These are phyloP conservation scores for Penstemon barbatus DNA, from an alignment of 257 asterid species.

Conservation along the genomic window DNA sequence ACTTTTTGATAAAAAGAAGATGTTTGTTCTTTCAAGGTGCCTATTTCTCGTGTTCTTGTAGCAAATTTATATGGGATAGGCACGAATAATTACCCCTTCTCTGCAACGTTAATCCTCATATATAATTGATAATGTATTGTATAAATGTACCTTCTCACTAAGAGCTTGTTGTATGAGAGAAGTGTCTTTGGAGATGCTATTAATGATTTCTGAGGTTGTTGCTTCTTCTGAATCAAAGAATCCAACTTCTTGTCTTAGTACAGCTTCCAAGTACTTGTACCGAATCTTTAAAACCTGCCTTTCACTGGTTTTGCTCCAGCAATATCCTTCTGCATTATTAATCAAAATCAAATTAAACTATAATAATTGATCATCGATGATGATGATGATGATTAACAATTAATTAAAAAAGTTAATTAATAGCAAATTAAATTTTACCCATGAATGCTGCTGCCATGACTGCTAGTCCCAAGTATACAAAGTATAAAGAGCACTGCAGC, in stretches of 20 bases:
- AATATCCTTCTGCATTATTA: slow-evolving; percentile 67
- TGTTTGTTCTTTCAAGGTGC: too few relatives aligned
- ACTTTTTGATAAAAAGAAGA: too few relatives aligned
- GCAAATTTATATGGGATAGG: too few relatives aligned
- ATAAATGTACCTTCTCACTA: slow-evolving; percentile 67
- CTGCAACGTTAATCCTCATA: too few relatives aligned
- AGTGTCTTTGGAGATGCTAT: slow-evolving; percentile 77
- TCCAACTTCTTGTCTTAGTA: slow-evolving; percentile 85
- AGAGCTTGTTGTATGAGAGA: slow-evolving; percentile 85
- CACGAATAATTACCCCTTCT: too few relatives aligned
- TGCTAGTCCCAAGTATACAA: slow-evolving; percentile 73
- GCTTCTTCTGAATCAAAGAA: slow-evolving; percentile 92
- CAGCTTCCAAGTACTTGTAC: slow-evolving; percentile 79
- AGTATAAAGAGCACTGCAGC: slow-evolving; percentile 80
- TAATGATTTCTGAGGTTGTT: slow-evolving; percentile 71
- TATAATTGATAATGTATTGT: too few relatives aligned
- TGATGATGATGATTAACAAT: not conserved
- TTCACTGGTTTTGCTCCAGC: slow-evolving; percentile 92
- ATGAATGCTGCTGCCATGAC: slow-evolving; percentile 79
- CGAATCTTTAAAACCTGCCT: slow-evolving; percentile 68
- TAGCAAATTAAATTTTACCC: slow-evolving; percentile 45
- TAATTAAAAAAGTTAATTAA: too few relatives aligned
- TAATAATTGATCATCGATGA: not conserved
- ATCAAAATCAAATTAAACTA: not conserved
- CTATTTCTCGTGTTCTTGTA: too few relatives aligned